Percentiles rank a stretch among this genome's conserved stretches.
phyloP scores from a whole-genome alignment of 169 alveolate species.

The Cyclospora cayetanensis region DNA sequence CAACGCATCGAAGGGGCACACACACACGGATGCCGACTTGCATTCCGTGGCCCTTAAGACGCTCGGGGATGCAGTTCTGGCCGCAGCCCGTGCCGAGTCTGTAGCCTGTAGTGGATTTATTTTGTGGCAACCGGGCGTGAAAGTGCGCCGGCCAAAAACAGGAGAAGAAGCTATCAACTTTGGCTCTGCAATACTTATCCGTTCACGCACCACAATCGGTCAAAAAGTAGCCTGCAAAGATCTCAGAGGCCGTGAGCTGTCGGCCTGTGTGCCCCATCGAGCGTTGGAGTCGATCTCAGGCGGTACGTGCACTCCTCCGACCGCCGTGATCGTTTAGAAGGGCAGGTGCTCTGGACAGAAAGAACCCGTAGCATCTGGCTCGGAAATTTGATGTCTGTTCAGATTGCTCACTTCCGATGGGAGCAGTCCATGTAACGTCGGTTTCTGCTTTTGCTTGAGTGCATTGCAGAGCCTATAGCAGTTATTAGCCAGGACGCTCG shows the following conservation, averaged over 20 bases:
- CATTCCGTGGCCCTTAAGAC: background rate
- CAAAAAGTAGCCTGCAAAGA: background rate
- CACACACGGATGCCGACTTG: too few relatives aligned
- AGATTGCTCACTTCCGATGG: background rate
- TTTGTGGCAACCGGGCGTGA: slow-evolving; percentile 71
- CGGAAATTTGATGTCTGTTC: background rate
- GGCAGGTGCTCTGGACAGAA: background rate
- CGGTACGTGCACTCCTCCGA: background rate
- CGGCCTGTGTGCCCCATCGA: background rate
- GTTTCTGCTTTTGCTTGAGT: too few relatives aligned
- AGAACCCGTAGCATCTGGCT: background rate
- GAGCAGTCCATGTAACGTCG: background rate
- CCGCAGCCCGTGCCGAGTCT: slow-evolving; percentile 40
- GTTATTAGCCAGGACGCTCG: slow-evolving; percentile 68
- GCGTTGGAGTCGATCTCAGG: slow-evolving; percentile 43
- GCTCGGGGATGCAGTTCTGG: slow-evolving; percentile 28
- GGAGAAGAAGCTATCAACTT: slow-evolving; percentile 64
- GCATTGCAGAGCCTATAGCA: slow-evolving; percentile 14
- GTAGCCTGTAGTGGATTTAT: slow-evolving; percentile 23
- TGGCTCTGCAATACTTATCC: slow-evolving; percentile 63
- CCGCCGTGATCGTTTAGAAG: background rate
- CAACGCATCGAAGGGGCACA: too few relatives aligned
- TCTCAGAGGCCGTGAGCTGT: background rate
- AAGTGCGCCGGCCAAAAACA: slow-evolving; percentile 46
- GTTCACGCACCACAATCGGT: background rate